These are phyloP conservation scores for Trichoderma sp. DNA, from an alignment of 2,329 filamentous ascomycete genomes.

Conservation along the genomic window DNA sequence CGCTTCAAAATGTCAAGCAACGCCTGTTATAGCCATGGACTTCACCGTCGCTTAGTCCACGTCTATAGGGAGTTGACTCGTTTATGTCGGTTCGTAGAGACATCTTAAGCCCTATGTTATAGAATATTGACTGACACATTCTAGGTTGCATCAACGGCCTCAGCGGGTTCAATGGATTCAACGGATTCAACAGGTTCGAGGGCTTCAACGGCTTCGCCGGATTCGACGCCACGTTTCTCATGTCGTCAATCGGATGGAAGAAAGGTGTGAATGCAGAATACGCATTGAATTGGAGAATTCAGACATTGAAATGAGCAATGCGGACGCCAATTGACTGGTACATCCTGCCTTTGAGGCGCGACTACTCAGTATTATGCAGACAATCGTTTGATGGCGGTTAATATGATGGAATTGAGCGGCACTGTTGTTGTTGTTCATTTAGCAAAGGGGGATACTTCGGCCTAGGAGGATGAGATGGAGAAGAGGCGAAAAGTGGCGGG, in stretches of 20 bases:
- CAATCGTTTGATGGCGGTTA: background rate
- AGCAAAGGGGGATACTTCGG: background rate
- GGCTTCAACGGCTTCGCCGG: background rate
- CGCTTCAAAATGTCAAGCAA: background rate
- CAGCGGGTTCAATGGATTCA: background rate
- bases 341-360: background rate
- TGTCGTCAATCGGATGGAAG: background rate
- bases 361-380: background rate
- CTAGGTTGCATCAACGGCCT: background rate
- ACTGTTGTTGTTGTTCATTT: background rate
- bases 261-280: background rate
- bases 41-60: background rate
- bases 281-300: background rate
- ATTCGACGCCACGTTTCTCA: background rate
- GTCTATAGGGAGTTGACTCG: background rate
- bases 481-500: background rate
- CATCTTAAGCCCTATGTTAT: accelerated
- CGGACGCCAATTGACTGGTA: background rate
- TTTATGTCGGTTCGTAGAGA: background rate
- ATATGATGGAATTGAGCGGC: background rate
- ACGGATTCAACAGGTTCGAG: background rate
- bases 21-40: background rate
- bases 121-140: background rate
- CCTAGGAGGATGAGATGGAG: background rate
- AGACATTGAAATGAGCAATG: background rate